Percentiles rank a stretch among this genome's conserved stretches.
These are phyloP conservation scores for Cladosporium sp. DNA, from an alignment of 2,329 filamentous ascomycete genomes.

Conservation along the genomic window DNA sequence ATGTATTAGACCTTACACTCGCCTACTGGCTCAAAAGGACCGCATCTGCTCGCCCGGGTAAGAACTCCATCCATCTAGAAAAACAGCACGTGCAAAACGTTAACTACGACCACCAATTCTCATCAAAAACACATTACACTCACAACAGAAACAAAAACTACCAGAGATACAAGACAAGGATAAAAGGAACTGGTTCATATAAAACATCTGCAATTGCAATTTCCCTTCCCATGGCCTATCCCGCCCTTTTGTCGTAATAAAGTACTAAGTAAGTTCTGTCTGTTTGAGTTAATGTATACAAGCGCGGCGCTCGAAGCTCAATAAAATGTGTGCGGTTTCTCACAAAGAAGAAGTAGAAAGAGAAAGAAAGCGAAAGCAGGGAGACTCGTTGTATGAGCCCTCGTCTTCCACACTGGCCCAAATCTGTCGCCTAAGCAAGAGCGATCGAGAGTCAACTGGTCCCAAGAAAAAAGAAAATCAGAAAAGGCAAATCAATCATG, in stretches of 20 bases:
- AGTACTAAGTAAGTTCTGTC: neutral
- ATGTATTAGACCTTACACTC: too few species aligned
- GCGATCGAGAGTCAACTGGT: neutral
- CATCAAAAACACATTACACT: neutral
- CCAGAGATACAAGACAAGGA: neutral
- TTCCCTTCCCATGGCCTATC: neutral
- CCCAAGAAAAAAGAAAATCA: neutral
- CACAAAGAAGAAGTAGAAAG: neutral
- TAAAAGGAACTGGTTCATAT: neutral
- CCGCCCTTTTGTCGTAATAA: neutral
- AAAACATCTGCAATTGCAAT: neutral
- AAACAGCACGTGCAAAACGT: too few species aligned
- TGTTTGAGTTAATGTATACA: neutral
- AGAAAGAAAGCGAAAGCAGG: neutral
- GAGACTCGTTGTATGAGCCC: neutral
- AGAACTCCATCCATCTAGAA: neutral
- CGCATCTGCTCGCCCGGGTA: neutral
- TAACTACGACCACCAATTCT: neutral
- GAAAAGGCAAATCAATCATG: neutral
- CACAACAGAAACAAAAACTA: neutral
- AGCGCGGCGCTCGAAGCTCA: neutral
- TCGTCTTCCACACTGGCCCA: neutral
- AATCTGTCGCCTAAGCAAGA: neutral
- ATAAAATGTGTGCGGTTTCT: neutral
- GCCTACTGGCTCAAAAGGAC: too few species aligned